Conservation (phyloP, 2,329 filamentous ascomycete genomes). For the Claviceps fusiformis region DNA sequence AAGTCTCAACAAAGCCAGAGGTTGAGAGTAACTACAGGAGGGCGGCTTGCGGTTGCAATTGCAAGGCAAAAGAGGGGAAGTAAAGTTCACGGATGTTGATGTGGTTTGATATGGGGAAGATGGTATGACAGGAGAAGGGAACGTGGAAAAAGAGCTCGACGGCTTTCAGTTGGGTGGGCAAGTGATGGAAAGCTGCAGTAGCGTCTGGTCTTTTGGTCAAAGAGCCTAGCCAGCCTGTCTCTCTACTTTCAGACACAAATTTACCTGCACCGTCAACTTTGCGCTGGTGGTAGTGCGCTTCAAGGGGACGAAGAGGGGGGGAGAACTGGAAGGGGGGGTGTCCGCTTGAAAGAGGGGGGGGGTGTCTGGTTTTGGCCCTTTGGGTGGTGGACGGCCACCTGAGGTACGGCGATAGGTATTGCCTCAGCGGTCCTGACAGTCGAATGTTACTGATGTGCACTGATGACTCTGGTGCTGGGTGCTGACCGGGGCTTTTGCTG, state of each 20-base stretch:
- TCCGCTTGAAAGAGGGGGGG: too few species aligned
- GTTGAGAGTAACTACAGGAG: background rate
- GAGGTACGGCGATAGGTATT: too few species aligned
- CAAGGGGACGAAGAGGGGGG: too few species aligned
- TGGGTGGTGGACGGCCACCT: too few species aligned
- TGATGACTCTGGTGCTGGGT: too few species aligned
- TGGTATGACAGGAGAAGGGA: background rate
- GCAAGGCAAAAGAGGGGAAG: background rate
- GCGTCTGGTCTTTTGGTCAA: background rate
- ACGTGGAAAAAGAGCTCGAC: slow-evolving; percentile 3
- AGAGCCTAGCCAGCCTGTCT: background rate
- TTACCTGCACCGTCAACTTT: too few species aligned
- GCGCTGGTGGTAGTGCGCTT: too few species aligned
- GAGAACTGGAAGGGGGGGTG: too few species aligned
- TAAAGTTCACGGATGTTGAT: background rate
- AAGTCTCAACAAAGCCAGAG: slow-evolving; percentile 5
- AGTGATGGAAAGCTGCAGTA: background rate
- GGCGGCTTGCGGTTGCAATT: slow-evolving; percentile 2
- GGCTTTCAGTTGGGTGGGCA: background rate
- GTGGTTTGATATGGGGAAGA: slow-evolving; percentile 2
- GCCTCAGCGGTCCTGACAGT: too few species aligned
- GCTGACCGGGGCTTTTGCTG: too few species aligned
- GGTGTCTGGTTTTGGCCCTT: background rate
- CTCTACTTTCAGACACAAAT: too few species aligned
- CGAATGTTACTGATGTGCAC: too few species aligned